Evolutionary conservation across 176 grass and related monocot genomes (phyloP).

Genomic region (Coix lacrymajobi): DNA sequence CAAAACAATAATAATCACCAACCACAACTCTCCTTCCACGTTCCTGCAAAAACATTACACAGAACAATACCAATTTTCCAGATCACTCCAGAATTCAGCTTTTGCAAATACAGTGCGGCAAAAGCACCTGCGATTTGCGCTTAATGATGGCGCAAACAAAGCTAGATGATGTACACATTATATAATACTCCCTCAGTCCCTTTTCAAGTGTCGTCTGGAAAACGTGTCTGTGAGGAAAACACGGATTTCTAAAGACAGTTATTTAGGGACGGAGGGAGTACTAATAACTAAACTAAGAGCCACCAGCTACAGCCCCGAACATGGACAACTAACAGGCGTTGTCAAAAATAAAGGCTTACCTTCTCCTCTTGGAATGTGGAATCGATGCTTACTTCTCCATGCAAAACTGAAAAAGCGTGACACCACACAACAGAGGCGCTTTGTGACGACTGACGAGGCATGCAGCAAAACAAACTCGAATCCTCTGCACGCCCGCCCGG

Average conservation of each 20-base stretch:
- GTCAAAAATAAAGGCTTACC: constrained; percentile 13
- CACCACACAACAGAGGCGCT: background rate
- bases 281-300: too few species aligned
- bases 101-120: constrained; percentile 16
- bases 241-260: too few species aligned
- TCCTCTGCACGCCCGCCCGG: background rate
- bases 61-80: background rate
- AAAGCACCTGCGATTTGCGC: background rate
- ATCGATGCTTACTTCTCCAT: constrained; percentile 46
- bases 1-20: too few species aligned
- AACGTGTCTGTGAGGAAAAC: too few species aligned
- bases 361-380: background rate
- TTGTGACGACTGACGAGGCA: constrained; percentile 30
- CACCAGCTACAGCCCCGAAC: background rate
- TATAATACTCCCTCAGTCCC: too few species aligned
- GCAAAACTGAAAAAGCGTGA: background rate
- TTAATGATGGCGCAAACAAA: constrained; percentile 27
- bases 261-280: too few species aligned
- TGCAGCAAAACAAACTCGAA: background rate
- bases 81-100: constrained; percentile 32
- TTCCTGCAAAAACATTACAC: background rate
- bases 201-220: too few species aligned
- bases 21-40: background rate
- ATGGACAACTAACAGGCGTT: constrained; percentile 19
- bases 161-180: too few species aligned